Conservation (phyloP, 768 basidiomycete genomes). For the Pulveroboletus sp. region DNA sequence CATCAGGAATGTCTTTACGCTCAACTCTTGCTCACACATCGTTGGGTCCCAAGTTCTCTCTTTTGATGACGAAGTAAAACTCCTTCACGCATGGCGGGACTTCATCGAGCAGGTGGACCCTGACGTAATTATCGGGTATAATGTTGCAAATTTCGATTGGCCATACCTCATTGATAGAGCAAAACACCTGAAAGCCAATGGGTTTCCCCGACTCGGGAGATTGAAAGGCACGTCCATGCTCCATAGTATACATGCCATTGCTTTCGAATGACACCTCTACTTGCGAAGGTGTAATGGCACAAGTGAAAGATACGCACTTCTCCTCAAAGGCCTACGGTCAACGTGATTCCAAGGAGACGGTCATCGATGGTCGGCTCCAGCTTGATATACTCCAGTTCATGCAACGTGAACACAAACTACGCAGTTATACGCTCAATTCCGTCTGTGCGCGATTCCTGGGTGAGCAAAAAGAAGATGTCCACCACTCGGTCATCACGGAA, state of each 20-base stretch:
- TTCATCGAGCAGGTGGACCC: conserved; percentile 90
- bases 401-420: conserved; percentile 96
- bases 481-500: conserved; percentile 97
- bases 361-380: conserved; percentile 88
- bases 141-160: conserved; percentile 90
- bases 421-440: conserved; percentile 95
- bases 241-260: neutral
- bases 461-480: conserved; percentile 99
- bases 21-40: conserved; percentile 91
- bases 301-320: conserved; percentile 92
- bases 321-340: conserved; percentile 97
- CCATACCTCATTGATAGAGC: conserved; percentile 95
- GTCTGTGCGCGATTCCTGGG: conserved; percentile 97
- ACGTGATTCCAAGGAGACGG: conserved; percentile 92
- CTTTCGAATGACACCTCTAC: conserved; percentile 3
- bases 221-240: conserved; percentile 51
- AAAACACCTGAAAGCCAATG: conserved; percentile 63
- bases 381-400: conserved; percentile 96
- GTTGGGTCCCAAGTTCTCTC: conserved; percentile 96
- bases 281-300: conserved; percentile 60
- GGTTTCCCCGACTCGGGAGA: conserved; percentile 73
- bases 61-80: conserved; percentile 64
- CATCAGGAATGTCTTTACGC: conserved; percentile 93
- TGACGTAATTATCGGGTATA: conserved; percentile 95
- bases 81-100: conserved; percentile 84